A percentile compares a stretch with the other conserved stretches of the same genome.
phyloP scores from a whole-genome alignment of 805 yeast genomes.

The Lachancea mirantina region DNA sequence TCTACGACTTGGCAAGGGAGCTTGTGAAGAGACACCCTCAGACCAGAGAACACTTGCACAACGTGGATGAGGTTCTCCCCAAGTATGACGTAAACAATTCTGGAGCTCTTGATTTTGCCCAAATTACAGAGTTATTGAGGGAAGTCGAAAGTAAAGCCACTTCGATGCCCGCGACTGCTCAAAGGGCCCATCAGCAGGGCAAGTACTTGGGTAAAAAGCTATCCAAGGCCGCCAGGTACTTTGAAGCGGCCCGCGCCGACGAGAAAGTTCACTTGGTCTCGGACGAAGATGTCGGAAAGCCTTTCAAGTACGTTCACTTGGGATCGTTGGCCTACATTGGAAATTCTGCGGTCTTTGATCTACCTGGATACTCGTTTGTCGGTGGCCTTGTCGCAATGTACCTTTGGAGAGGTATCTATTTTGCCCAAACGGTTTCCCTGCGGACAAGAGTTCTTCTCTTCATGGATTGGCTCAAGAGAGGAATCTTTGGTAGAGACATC shows the following conservation, averaged over 20 bases:
- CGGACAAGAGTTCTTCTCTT: conserved; percentile 56
- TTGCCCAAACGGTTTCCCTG: conserved; percentile 58
- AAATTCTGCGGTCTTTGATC: conserved; percentile 62
- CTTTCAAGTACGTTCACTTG: conserved; percentile 56
- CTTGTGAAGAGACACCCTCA: conserved; percentile 50
- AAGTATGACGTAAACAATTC: conserved; percentile 42
- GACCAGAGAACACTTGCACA: conserved; percentile 47
- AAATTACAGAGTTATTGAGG: conserved; percentile 42
- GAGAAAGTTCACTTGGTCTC: conserved; percentile 39
- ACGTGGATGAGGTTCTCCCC: conserved; percentile 44
- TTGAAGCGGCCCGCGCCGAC: conserved; percentile 39
- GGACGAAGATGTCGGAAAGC: conserved; percentile 44
- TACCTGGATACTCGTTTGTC: conserved; percentile 52
- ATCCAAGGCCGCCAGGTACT: conserved; percentile 42
- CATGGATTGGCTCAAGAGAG: conserved; percentile 65
- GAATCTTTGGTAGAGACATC: conserved; percentile 47
- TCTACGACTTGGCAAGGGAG: conserved; percentile 41
- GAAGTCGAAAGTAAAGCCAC: conserved; percentile 58
- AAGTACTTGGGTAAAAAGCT: conserved; percentile 55
- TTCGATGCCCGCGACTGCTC: conserved; percentile 68
- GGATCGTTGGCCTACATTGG: conserved; percentile 66
- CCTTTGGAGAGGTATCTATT: conserved; percentile 64
- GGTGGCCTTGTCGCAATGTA: conserved; percentile 69
- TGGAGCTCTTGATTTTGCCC: conserved; percentile 48
- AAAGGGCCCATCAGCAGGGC: conserved; percentile 68